Conservation (phyloP, 2,329 filamentous ascomycete genomes). For the Madurella mycetomatis region DNA sequence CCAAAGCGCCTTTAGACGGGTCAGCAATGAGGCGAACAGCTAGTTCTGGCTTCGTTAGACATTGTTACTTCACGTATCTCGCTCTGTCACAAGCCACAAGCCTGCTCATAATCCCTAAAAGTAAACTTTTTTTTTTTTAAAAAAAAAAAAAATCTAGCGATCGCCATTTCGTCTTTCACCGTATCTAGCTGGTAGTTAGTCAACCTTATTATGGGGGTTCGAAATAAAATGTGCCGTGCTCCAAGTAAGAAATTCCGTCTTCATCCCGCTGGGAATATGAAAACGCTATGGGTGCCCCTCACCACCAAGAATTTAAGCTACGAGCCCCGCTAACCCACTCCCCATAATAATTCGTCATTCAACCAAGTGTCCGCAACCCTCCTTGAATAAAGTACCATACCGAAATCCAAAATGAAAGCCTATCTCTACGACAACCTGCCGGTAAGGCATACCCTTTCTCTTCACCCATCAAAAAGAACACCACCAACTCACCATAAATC, state of each 20-base stretch:
- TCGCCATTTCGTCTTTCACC: too few relatives aligned
- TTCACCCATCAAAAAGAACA: constrained; percentile 6
- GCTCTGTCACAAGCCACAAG: too few relatives aligned
- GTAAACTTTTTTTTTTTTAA: too few relatives aligned
- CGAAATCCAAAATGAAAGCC: constrained; percentile 47
- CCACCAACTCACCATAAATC: background rate
- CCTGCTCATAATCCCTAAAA: too few relatives aligned
- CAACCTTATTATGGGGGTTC: too few relatives aligned
- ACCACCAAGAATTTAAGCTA: constrained; percentile 2
- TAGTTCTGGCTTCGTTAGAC: too few relatives aligned
- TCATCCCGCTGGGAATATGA: background rate
- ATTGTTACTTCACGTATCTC: too few relatives aligned
- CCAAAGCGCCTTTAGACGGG: too few relatives aligned
- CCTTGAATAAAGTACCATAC: background rate
- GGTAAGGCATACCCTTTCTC: constrained; percentile 34
- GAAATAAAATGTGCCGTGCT: too few relatives aligned
- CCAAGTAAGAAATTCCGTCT: background rate
- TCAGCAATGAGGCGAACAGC: too few relatives aligned
- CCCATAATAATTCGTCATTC: background rate
- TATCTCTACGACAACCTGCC: constrained; percentile 54
- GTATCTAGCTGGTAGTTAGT: too few relatives aligned
- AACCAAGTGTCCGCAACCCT: background rate
- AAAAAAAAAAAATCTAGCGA: too few relatives aligned
- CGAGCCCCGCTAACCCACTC: constrained; percentile 1
- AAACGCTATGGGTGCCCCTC: background rate